Conservation (phyloP, 2,329 filamentous ascomycete genomes). For the Mariannaea sp. region DNA sequence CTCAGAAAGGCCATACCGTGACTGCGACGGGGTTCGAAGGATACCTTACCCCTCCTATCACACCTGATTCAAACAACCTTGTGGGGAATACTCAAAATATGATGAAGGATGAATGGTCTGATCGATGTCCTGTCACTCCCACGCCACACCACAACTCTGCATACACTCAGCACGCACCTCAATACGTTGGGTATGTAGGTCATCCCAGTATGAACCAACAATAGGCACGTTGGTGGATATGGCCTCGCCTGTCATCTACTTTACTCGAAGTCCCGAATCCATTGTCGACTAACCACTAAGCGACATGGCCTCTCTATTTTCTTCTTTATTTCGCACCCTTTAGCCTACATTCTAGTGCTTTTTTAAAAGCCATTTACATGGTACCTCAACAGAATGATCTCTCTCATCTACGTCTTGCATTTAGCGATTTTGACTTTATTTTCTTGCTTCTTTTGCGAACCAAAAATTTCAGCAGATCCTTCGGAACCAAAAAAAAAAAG, state of each 20-base stretch:
- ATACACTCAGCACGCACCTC: slow-evolving; percentile 43
- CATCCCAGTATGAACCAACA: slow-evolving; percentile 51
- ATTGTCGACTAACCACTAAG: slow-evolving; percentile 12
- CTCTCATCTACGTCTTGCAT: slow-evolving; percentile 50
- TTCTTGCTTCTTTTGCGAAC: slow-evolving; percentile 41
- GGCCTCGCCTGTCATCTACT: neutral
- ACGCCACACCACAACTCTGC: slow-evolving; percentile 53
- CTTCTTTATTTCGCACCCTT: slow-evolving; percentile 23
- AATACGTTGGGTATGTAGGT: slow-evolving; percentile 47
- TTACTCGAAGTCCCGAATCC: slow-evolving; percentile 16
- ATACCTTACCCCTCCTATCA: slow-evolving; percentile 85
- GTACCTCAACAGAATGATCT: slow-evolving; percentile 39
- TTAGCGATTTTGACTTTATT: slow-evolving; percentile 49
- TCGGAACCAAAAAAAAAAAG: slow-evolving; percentile 49
- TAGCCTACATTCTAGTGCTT: slow-evolving; percentile 32
- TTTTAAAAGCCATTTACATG: slow-evolving; percentile 42
- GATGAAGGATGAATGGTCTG: slow-evolving; percentile 55
- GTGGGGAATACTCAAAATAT: slow-evolving; percentile 48
- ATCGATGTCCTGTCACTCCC: slow-evolving; percentile 66
- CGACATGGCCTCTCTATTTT: slow-evolving; percentile 13
- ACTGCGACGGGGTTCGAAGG: slow-evolving; percentile 69
- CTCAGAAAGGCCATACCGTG: slow-evolving; percentile 73
- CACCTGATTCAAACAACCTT: slow-evolving; percentile 71
- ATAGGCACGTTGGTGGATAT: slow-evolving; percentile 37
- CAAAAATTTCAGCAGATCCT: slow-evolving; percentile 44